Conservation (phyloP, 1,284 basidiomycete genomes). For the Phenoliferia sp. region DNA sequence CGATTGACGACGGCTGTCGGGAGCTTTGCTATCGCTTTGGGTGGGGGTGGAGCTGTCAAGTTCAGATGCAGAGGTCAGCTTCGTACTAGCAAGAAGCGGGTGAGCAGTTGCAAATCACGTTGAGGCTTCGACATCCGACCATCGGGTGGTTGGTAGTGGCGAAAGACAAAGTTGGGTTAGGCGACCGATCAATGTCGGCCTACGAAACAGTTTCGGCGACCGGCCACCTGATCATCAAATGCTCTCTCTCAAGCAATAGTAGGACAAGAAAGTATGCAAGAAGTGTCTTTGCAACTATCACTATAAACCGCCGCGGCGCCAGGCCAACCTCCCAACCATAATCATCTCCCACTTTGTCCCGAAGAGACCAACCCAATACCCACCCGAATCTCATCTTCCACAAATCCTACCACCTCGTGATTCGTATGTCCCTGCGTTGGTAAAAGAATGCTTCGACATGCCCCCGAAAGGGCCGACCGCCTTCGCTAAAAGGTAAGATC, state of each 20-base stretch:
- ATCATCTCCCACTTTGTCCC: too few species aligned
- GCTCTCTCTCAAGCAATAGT: too few species aligned
- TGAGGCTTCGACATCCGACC: not conserved
- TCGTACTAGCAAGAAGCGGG: not conserved
- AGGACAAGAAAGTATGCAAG: too few species aligned
- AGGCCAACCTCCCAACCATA: too few species aligned
- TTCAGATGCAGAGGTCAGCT: not conserved
- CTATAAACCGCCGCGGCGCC: too few species aligned
- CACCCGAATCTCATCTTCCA: not conserved
- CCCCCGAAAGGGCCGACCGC: not conserved
- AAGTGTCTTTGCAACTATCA: too few species aligned
- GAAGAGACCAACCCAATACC: not conserved
- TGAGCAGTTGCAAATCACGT: not conserved
- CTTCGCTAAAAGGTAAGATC: not conserved
- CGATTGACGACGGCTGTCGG: constrained; percentile 54
- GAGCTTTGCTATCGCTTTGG: constrained; percentile 44
- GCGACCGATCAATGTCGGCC: not conserved
- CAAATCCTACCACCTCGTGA: not conserved
- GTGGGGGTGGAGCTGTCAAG: not conserved
- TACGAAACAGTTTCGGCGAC: not conserved
- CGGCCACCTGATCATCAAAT: too few species aligned
- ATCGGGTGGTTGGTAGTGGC: not conserved
- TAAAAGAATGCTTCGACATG: not conserved
- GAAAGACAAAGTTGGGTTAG: not conserved
- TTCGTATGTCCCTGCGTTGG: not conserved